Conservation (phyloP, 768 basidiomycete genomes). For the Brasilioporus rufonigricans region DNA sequence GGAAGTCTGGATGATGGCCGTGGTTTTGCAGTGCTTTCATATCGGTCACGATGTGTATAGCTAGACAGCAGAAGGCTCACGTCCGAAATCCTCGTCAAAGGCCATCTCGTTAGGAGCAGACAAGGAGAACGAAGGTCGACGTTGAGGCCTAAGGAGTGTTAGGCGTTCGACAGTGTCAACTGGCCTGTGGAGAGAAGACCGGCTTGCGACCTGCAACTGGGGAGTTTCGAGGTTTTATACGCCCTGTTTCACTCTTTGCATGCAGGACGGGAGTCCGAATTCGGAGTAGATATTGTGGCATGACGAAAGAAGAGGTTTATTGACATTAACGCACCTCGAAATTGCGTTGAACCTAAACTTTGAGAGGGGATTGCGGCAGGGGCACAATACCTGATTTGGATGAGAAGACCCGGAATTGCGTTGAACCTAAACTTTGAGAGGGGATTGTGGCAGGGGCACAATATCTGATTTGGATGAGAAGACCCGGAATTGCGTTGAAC, state of each 20-base stretch:
- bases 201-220: no score
- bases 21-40: not conserved
- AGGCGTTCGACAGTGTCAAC: no score
- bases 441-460: constrained; percentile 18
- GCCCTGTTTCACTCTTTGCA: no score
- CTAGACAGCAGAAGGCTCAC: not conserved
- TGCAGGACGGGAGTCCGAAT: no score
- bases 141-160: no score
- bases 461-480: constrained; percentile 20
- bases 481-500: constrained; percentile 36
- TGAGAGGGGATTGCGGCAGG: constrained; percentile 20
- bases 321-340: constrained; percentile 30
- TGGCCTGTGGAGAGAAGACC: no score
- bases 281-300: no score
- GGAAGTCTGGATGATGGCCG: not conserved
- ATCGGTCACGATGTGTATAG: not conserved
- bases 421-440: constrained; percentile 30
- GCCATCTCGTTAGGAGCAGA: not conserved
- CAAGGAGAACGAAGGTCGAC: no score
- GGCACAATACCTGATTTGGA: constrained; percentile 20
- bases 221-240: no score
- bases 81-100: not conserved
- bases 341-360: constrained; percentile 37
- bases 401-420: constrained; percentile 32
- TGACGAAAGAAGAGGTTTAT: no score